Base-by-base conservation (phyloP, 2,329 filamentous ascomycete genomes). In the Colletotrichum filicis region DNA sequence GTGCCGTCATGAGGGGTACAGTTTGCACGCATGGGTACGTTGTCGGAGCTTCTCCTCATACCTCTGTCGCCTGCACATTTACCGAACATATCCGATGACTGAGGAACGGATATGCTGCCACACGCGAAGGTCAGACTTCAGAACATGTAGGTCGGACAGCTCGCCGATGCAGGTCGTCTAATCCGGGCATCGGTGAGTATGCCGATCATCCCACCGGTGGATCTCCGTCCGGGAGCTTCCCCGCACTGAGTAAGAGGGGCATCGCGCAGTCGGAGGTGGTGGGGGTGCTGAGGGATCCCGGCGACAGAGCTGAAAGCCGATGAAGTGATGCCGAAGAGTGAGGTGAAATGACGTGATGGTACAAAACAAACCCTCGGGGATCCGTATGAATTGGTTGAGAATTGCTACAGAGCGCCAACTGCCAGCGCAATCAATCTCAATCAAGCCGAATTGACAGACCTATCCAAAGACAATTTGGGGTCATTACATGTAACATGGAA, bases 401-500 rank as follows among this genome's bases (percentile, higher is more conserved):
- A 9, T 1, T 62, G 12, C 12, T 4, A n/a, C 2, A 16, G 24
- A 8, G 11, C 1, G 5, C 11, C 19, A 26, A 19, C 3, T 3
- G 19, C 2, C 4, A 9, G 4, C 19, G 19, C 8, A 49, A 49
- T 22, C 3, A 49, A n/a, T 8, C 42, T 49, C 19, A 49, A 8
- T 42, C 37, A 42, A 1, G 4, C 6, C 16, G 14, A 19, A 42
- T 42, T 42, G 37, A 42, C 19, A 19, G 6, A 42, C 6, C 1
- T 42, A 6, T 42, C 37, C 1, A 16, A 3, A 16, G 16, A 42
- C 16, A 3, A 7, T 42, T 42, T 8, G 3, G 16, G 37, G 37
- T 14, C 5, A 49, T 0, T 26, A 26, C 26, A 26, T 26, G 37
- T 28, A 62, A 53, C 14, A 77, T 77, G 76, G 75, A 77, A 76